phyloP scores from a whole-genome alignment of 2,329 filamentous ascomycete species.

The Daldinia eschscholtzii region DNA sequence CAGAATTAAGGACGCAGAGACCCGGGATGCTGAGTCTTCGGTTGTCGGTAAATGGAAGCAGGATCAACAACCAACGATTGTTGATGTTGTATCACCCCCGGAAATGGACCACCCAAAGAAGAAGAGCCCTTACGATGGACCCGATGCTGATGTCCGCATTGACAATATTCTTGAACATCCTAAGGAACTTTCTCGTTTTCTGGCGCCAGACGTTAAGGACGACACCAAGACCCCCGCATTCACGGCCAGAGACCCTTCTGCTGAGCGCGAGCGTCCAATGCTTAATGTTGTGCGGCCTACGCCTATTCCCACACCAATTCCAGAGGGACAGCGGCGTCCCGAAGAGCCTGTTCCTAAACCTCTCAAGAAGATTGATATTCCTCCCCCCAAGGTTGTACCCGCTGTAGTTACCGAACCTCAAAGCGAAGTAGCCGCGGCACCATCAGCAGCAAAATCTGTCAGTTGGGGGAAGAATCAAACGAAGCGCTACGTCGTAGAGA shows the following conservation, averaged over 20 bases:
- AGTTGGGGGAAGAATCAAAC: conserved; percentile 75
- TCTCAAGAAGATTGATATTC: conserved; percentile 29
- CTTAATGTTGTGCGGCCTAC: conserved; percentile 73
- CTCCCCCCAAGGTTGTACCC: conserved; percentile 43
- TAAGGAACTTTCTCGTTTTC: conserved; percentile 60
- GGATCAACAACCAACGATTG: conserved; percentile 54
- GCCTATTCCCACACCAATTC: conserved; percentile 64
- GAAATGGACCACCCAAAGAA: conserved; percentile 57
- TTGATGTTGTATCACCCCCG: conserved; percentile 68
- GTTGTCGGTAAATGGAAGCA: conserved; percentile 68
- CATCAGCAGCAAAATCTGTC: conserved; percentile 67
- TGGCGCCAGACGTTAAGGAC: conserved; percentile 45
- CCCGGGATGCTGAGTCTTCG: conserved; percentile 65
- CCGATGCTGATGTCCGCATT: conserved; percentile 73
- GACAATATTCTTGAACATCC: conserved; percentile 69
- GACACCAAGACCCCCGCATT: conserved; percentile 54
- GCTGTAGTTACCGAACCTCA: conserved; percentile 57
- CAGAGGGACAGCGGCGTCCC: conserved; percentile 56
- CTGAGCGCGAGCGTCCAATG: conserved; percentile 67
- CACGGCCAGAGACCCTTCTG: conserved; percentile 64
- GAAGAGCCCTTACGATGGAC: conserved; percentile 67
- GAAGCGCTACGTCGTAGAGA: conserved; percentile 73
- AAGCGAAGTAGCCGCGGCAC: conserved; percentile 58
- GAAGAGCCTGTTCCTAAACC: conserved; percentile 36
- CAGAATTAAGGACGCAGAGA: conserved; percentile 66